Conservation (phyloP, 2,329 filamentous ascomycete species). For the Pseudopyrenochaeta lycopersici region DNA sequence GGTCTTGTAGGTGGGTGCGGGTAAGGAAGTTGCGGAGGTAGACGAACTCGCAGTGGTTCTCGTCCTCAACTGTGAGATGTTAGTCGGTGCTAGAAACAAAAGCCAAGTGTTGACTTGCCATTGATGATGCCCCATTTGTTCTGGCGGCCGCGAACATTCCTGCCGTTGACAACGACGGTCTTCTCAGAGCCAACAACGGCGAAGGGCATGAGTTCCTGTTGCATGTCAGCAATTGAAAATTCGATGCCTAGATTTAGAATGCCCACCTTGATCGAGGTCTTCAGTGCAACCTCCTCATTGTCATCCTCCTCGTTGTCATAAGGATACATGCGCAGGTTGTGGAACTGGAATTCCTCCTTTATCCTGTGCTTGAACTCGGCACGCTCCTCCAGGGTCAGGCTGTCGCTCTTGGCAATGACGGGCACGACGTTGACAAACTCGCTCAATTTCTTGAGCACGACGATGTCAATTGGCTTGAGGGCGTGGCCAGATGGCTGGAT, state of each 20-base stretch:
- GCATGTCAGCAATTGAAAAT: slow-evolving; percentile 43
- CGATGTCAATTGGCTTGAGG: slow-evolving; percentile 98
- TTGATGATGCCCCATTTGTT: slow-evolving; percentile 99
- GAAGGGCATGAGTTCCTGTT: slow-evolving; percentile 90
- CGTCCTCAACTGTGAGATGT: slow-evolving; percentile 77
- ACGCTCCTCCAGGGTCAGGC: slow-evolving; percentile 93
- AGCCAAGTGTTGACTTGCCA: slow-evolving; percentile 34
- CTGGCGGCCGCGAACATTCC: slow-evolving; percentile 96
- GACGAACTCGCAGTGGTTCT: slow-evolving; percentile 99
- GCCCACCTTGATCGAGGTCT: slow-evolving; percentile 92
- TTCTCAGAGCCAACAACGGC: slow-evolving; percentile 98
- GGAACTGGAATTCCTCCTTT: slow-evolving; percentile 99
- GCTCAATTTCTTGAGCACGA: slow-evolving; percentile 98
- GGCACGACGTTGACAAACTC: slow-evolving; percentile 99
- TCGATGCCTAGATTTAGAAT: not conserved
- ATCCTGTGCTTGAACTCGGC: slow-evolving; percentile 96
- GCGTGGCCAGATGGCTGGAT: slow-evolving; percentile 98
- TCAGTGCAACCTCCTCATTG: slow-evolving; percentile 92
- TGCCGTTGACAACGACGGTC: slow-evolving; percentile 95
- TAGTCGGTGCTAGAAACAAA: slow-evolving; percentile 8
- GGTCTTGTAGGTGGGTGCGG: slow-evolving; percentile 95
- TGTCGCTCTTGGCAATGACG: slow-evolving; percentile 98
- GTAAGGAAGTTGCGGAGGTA: slow-evolving; percentile 98
- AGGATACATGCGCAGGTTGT: slow-evolving; percentile 99
- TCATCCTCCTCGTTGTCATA: slow-evolving; percentile 99